Evolutionary conservation across 176 grass and related monocot genomes (phyloP).

Genomic region (Poa pratensis): DNA sequence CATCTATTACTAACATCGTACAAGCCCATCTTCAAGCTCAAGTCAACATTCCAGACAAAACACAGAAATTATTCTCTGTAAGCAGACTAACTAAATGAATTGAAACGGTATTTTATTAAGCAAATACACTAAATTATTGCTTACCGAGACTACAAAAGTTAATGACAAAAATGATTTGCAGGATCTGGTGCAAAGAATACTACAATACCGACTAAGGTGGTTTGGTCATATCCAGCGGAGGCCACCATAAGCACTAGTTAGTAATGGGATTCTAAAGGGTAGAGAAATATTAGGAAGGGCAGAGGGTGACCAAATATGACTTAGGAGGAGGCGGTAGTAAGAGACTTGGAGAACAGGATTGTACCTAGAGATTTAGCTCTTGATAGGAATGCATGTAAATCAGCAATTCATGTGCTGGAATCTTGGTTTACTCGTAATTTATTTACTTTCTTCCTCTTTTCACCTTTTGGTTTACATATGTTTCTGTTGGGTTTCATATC

Average conservation of each 20-base stretch:
- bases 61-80: not conserved
- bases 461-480: constrained; percentile 5
- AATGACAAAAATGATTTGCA: not conserved
- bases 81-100: not conserved
- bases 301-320: not conserved
- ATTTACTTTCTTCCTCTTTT: not conserved
- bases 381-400: not conserved
- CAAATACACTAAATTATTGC: constrained; percentile 8
- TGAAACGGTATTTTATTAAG: not conserved
- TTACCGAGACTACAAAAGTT: not conserved
- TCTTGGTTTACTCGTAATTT: not conserved
- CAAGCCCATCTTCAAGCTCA: not conserved
- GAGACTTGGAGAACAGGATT: not conserved
- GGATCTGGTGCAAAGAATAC: constrained; percentile 6
- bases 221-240: not conserved
- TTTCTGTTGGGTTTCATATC: not conserved
- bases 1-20: not conserved
- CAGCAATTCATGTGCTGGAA: not conserved
- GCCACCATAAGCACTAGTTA: not conserved
- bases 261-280: not conserved
- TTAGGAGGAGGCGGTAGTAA: not conserved
- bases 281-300: not conserved
- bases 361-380: not conserved
- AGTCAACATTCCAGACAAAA: not conserved
- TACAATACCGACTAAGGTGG: not conserved